Evolutionary conservation across 2,329 filamentous ascomycete genomes (phyloP), one percentile per base, ranked within the genome.

Genomic region (Penicillium sumatraense): DNA sequence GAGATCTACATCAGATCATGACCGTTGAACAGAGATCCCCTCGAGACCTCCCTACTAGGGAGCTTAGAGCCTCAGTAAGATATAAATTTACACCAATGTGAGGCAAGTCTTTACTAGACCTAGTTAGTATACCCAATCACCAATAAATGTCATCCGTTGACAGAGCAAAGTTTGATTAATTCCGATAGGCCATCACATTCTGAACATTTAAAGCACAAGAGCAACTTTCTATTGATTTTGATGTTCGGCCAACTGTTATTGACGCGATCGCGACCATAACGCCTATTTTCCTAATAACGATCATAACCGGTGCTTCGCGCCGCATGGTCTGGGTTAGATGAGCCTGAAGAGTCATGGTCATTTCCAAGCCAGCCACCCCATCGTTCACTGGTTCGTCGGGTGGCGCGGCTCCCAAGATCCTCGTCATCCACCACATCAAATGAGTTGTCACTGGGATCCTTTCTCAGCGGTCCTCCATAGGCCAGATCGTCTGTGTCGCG

Each of bases 361-460:
- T 52, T 57, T 21, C 66, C 62, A 46, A 72, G 67, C 71, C 69
- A 73, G n/a, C 68, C 67, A 3, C 59, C 24, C 68, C 68, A 71
- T 51, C 63, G 63, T 18, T 68, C 61, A 44, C 67, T 63, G 38
- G 59, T 59, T 18, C 61, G 56, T 21, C 63, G 58, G 40, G 64
- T 31, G 6, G 54, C 23, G 3, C 65, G 65, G 27, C 62, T 65
- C 65, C 78, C 66, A 5, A 72, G 57, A 52, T 86, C 88, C 68
- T 93, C 89, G 29, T 87, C 86, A 59, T 95, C 89, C 63, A 96
- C 90, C 71, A 91, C 90, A 68, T 96, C 92, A 68, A 97, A 97
- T 65, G 96, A 93, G 18, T 84, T 85, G 70, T 96, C 92, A 72
- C 90, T 96, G 60, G 87, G 86, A 68, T 90, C 93, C 77, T 93